Conservation (phyloP, 2,329 filamentous ascomycete genomes). For the Apiospora phragmitis region DNA sequence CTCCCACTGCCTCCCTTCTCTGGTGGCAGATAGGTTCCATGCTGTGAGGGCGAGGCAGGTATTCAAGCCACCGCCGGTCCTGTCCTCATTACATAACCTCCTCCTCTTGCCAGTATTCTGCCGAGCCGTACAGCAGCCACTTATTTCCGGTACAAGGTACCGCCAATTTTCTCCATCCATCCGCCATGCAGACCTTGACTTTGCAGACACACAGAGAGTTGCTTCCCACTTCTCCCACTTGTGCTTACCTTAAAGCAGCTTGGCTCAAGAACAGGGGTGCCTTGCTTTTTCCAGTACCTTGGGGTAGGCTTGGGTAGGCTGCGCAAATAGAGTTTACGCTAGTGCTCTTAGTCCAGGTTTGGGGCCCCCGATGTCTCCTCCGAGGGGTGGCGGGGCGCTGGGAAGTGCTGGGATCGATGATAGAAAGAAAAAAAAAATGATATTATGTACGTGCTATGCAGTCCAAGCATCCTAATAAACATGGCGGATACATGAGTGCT, state of each 20-base stretch:
- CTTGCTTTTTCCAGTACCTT: conserved; percentile 7
- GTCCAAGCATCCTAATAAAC: neutral
- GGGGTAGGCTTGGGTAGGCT: conserved; percentile 7
- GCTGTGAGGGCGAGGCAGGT: neutral
- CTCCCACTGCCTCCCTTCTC: neutral
- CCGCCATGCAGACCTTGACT: conserved; percentile 4
- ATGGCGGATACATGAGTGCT: neutral
- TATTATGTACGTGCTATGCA: neutral
- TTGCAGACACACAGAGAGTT: neutral
- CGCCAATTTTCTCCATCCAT: neutral
- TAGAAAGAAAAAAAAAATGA: neutral
- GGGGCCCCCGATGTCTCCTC: conserved; percentile 12
- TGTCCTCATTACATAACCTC: neutral
- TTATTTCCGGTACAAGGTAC: neutral
- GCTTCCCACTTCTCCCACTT: neutral
- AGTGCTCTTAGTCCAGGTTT: conserved; percentile 12
- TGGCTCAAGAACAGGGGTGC: neutral
- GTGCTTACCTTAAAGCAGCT: conserved; percentile 4
- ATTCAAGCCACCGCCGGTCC: neutral
- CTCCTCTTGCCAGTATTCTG: neutral
- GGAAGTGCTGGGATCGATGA: conserved; percentile 15
- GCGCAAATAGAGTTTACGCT: conserved; percentile 17
- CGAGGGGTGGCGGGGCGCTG: conserved; percentile 13
- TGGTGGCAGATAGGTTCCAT: neutral
- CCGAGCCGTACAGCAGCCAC: neutral